Evolutionary conservation across 2,329 filamentous ascomycete genomes (phyloP), one percentile per base, ranked within the genome.

Genomic region (Pseudopyricularia javanii): DNA sequence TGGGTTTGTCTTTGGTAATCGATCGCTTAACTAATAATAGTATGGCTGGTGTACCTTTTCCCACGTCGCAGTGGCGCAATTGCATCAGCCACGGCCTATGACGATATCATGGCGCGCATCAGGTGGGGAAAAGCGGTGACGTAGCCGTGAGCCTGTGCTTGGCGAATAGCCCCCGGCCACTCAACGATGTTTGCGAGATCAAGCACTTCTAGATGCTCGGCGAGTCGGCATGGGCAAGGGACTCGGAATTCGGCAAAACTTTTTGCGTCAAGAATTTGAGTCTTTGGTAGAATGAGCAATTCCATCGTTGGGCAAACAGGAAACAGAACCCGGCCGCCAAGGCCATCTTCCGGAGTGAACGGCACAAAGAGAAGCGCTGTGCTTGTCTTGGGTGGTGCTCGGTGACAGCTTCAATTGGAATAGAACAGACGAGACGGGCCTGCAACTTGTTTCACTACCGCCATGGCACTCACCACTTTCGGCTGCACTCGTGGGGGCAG

Each of bases 21-120:
- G 24, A 20, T 7, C 40, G n/a, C 17, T 33, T n/a, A 43, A 11
- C 11, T 24, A 22, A 22, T 45, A 30, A 30, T 30, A 30, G 28
- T 45, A 45, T 24, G 40, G 40, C 40, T 45, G 40, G 24, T 17
- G 20, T 24, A 30, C 9, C 28, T 9, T 30, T 9, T 30, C 28
- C 4, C 28, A 9, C 40, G n/a, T 22, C 14, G 20, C 24, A 22
- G 12, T 45, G 40, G 40, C 40, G 24, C 24, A 20, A 30, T 43
- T 35, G 24, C 37, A 51, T 51, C 35, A 51, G 53, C 53, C 53
- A 54, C 53, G 49, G 9, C 14, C 11, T 5, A 45, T 12, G 26
- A 28, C 33, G 40, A 54, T 54, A 43, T 54, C 53, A 54, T 54
- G 37, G 48, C 37, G 22, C 20, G 50, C 52, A 48, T 51, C 37